These are phyloP conservation scores for Chytriomyces sp. DNA, from an alignment of 192 early-diverging fungal species.

Conservation along the genomic window DNA sequence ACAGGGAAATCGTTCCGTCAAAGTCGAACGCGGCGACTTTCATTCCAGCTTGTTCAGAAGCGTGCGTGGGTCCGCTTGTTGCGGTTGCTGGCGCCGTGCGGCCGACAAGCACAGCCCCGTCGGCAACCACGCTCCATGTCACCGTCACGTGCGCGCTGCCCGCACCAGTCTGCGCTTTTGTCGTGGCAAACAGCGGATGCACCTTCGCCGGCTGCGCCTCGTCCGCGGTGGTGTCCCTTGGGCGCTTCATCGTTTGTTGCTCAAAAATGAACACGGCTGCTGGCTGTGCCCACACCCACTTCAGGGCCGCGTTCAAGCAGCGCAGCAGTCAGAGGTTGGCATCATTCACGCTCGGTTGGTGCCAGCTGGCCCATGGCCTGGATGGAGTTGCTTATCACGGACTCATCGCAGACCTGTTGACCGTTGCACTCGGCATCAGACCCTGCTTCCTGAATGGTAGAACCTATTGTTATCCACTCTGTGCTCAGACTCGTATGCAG, in stretches of 20 bases:
- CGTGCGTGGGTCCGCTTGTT: slow-evolving; percentile 9
- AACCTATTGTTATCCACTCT: neutral
- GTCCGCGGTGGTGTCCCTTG: neutral
- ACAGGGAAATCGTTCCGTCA: slow-evolving; percentile 75
- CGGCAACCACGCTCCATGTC: neutral
- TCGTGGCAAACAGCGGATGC: neutral
- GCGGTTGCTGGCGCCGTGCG: neutral
- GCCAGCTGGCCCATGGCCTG: neutral
- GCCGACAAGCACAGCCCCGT: neutral
- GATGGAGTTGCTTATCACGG: neutral
- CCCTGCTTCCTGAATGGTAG: neutral
- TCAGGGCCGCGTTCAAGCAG: neutral
- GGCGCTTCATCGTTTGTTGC: neutral
- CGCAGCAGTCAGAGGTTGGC: neutral
- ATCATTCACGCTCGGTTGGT: neutral
- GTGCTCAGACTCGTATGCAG: neutral
- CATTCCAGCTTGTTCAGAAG: neutral
- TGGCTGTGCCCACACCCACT: neutral
- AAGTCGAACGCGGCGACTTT: slow-evolving; percentile 75
- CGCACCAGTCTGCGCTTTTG: neutral
- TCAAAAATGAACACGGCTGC: neutral
- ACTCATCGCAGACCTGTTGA: neutral
- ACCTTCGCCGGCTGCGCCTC: neutral
- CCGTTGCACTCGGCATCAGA: neutral
- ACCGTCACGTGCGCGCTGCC: neutral